phyloP scores from a whole-genome alignment of 768 basidiomycete genomes.

The Lactarius indigo region DNA sequence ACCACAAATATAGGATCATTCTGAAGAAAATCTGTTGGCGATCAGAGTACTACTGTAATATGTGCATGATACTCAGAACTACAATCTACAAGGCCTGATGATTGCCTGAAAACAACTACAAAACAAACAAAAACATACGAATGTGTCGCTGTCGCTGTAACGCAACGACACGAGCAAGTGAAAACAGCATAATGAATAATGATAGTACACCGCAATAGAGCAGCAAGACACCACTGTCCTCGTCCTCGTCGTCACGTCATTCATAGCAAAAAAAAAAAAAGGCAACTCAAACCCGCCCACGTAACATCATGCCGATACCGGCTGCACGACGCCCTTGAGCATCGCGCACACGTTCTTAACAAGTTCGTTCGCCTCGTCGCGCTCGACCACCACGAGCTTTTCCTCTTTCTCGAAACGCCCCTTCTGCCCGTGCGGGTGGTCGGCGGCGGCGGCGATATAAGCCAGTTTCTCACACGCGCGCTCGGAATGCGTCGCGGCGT shows the following conservation, averaged over 20 bases:
- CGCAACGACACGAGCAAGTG: neutral
- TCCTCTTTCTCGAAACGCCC: constrained; percentile 8
- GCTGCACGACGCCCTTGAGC: constrained; percentile 17
- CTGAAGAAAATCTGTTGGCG: neutral
- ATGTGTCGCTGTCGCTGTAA: neutral
- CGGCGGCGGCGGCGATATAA: neutral
- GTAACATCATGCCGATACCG: neutral
- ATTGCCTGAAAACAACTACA: neutral
- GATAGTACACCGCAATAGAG: neutral
- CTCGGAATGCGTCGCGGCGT: constrained; percentile 17
- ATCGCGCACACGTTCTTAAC: constrained; percentile 13
- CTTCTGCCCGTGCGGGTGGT: neutral
- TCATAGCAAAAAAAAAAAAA: neutral
- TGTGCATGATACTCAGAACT: neutral
- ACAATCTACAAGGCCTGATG: too few relatives aligned
- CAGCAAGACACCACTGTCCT: neutral
- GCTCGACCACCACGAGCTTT: constrained; percentile 3
- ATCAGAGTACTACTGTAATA: neutral
- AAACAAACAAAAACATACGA: neutral
- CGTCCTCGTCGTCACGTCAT: neutral
- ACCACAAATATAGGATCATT: neutral
- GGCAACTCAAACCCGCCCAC: too few relatives aligned
- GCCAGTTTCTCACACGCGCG: constrained; percentile 17
- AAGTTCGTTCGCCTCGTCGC: constrained; percentile 16
- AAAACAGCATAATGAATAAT: neutral